These are phyloP conservation scores for Botrytis medusae DNA, from an alignment of 2,329 filamentous ascomycete species.

Conservation along the genomic window DNA sequence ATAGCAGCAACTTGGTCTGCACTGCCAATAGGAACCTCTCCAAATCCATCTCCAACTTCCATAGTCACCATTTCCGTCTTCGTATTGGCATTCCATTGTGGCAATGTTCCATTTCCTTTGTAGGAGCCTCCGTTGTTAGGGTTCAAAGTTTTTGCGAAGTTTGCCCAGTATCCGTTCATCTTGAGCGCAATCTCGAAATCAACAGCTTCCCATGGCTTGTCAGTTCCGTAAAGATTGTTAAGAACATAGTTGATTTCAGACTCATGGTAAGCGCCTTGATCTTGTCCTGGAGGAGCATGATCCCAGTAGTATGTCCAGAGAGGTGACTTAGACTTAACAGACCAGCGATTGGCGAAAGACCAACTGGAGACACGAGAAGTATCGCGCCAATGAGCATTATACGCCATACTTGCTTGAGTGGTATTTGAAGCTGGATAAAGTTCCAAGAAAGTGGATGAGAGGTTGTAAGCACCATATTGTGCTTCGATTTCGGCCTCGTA, in stretches of 20 bases:
- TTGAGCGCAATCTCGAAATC: slow-evolving; percentile 36
- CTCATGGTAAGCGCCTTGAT: slow-evolving; percentile 37
- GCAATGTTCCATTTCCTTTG: slow-evolving; percentile 14
- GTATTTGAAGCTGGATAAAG: slow-evolving; percentile 35
- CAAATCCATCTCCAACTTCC: slow-evolving; percentile 12
- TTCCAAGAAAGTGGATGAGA: slow-evolving; percentile 24
- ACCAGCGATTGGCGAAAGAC: slow-evolving; percentile 36
- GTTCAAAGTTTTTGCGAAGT: slow-evolving; percentile 64
- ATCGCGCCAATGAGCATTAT: slow-evolving; percentile 36
- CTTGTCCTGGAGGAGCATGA: slow-evolving; percentile 35
- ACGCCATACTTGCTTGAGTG: slow-evolving; percentile 29
- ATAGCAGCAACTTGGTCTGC: slow-evolving; percentile 4
- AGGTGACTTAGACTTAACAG: slow-evolving; percentile 29
- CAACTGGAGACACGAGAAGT: slow-evolving; percentile 34
- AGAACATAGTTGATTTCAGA: slow-evolving; percentile 40
- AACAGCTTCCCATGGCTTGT: slow-evolving; percentile 33
- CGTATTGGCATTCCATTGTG: neutral
- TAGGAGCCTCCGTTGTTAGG: slow-evolving; percentile 51
- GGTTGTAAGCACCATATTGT: slow-evolving; percentile 24
- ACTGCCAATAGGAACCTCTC: neutral
- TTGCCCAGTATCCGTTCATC: slow-evolving; percentile 69
- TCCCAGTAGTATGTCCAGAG: slow-evolving; percentile 40
- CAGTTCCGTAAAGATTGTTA: slow-evolving; percentile 36
- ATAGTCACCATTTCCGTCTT: neutral
- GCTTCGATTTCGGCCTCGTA: slow-evolving; percentile 29